Conservation (phyloP, 2,329 filamentous ascomycete genomes). For the Nannizziopsis barbatae region DNA sequence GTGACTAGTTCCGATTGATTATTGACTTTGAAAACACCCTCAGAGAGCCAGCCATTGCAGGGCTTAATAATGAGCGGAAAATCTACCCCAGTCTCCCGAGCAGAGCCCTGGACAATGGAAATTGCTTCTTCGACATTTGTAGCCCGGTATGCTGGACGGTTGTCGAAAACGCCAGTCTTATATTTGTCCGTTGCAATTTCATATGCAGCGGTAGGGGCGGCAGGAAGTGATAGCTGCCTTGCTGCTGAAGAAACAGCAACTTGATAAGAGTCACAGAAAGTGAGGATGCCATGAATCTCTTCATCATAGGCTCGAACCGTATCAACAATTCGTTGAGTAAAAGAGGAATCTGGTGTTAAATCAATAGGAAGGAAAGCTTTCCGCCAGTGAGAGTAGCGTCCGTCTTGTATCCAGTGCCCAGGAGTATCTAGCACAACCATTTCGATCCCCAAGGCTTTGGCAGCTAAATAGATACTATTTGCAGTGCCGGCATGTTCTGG, state of each 20-base stretch:
- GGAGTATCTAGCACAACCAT: slow-evolving; percentile 30
- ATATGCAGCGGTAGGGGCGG: slow-evolving; percentile 22
- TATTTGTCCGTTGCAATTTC: slow-evolving; percentile 26
- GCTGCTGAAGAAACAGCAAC: slow-evolving; percentile 25
- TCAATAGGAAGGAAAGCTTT: slow-evolving; percentile 27
- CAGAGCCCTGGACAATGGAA: slow-evolving; percentile 11
- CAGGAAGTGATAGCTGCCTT: slow-evolving; percentile 25
- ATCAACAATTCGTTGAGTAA: slow-evolving; percentile 23
- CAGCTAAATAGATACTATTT: slow-evolving; percentile 16
- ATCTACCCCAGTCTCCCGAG: background rate
- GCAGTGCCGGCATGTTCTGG: background rate
- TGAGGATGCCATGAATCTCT: slow-evolving; percentile 29
- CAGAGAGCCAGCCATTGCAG: slow-evolving; percentile 24
- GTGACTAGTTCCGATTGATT: slow-evolving; percentile 20
- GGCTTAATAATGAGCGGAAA: slow-evolving; percentile 32
- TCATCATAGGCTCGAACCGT: slow-evolving; percentile 19
- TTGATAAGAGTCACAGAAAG: slow-evolving; percentile 26
- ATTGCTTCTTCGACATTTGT: background rate
- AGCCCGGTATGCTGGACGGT: slow-evolving; percentile 5
- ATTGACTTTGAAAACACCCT: slow-evolving; percentile 27
- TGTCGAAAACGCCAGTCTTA: slow-evolving; percentile 19
- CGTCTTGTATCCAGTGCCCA: slow-evolving; percentile 32
- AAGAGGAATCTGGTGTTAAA: slow-evolving; percentile 20
- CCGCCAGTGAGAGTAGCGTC: slow-evolving; percentile 19
- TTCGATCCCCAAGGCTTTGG: slow-evolving; percentile 27